Evolutionary conservation across 2,329 filamentous ascomycete species (phyloP), one percentile per base, ranked within the genome.

Genomic region (Botrytis fragariae): DNA sequence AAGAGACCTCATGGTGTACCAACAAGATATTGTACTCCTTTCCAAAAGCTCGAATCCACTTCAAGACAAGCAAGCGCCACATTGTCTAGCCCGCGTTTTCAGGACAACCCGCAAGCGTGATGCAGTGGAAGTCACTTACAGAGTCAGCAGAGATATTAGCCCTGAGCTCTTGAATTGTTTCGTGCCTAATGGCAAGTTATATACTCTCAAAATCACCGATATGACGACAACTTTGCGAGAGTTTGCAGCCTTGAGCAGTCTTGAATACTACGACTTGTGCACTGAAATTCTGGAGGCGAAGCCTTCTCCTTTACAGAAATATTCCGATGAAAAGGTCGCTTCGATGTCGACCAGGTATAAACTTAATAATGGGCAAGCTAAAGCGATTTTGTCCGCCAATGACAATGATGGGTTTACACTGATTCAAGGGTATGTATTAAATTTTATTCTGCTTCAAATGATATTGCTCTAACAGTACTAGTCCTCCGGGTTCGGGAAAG

Each of bases 351-450:
- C 88, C 37, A 95, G 92, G 73, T 98, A 97, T 83, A 88, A 89
- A 35, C 88, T 99, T 73, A 99, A 99, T 81, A 86, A 86, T 60
- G 96, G 94, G 9, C 96, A 99, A 81, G 94, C 95, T 5, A 93
- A 93, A 82, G 96, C 96, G 12, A 93, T 99, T 75, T 89, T 96
- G 76, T 97, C 95, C 71, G 95, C 95, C 20, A 89, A 95, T 73
- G 95, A 97, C 79, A 99, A 99, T 78, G 96, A 98, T 82, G 97
- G 94, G 0, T 99, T 99, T 80, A 98, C 96, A 4, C 85, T 99
- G 74, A 94, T 99, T 78, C 96, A 99, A 84, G 96, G 92, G 89
- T 91, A 85, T 81, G 85, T 79, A 68, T 69, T 42, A n/a, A 25
- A 35, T 68, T 60, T 37, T 64, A 29, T 48, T 32, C n/a, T 69